Base-by-base conservation (phyloP, 2,329 filamentous ascomycete genomes). In the Calonectria pauciramosa region DNA sequence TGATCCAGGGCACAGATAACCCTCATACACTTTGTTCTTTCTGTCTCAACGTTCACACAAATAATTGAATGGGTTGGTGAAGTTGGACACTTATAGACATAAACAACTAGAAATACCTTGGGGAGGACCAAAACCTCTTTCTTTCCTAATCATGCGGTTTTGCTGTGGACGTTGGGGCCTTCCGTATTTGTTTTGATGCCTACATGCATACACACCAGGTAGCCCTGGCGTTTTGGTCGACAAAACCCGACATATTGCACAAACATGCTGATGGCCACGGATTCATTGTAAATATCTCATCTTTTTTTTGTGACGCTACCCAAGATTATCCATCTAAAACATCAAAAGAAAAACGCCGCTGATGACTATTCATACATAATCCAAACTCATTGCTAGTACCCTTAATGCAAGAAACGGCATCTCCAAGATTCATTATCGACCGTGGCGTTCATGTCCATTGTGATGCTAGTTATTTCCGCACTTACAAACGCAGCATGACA, bases 401-500 rank as follows among this genome's bases (percentile, higher is more conserved):
- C 67, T 30, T 72, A 49, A 49, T 69, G 30, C 52, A 72, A 72
- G 36, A 70, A 73, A 70, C n/a, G 34, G 67, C 60, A 51, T 60
- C 26, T 67, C 28, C 32, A 52, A 56, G 49, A 44, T 56, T 68
- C 64, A 52, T 69, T 59, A 49, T 64, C 56, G 63, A 69, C 49
- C 68, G 68, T 74, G 64, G 38, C 54, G 49, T 26, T 70, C 54
- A 20, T 68, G 30, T 71, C 56, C 47, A 30, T 49, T 52, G 47
- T 69, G 20, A 44, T 38, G 67, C 47, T 52, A 8, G 36, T 44
- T 32, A 34, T 44, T 44, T 38, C 9, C 32, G 47, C 56, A 70
- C 49, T 64, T 67, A 70, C 70, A 52, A 72, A 76, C 63, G 65
- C 47, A 56, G 20, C 60, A 67, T 76, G 63, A 47, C 71, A 59